phyloP scores from a whole-genome alignment of 148 eudicot species.

The Chenopodium berlandieri region DNA sequence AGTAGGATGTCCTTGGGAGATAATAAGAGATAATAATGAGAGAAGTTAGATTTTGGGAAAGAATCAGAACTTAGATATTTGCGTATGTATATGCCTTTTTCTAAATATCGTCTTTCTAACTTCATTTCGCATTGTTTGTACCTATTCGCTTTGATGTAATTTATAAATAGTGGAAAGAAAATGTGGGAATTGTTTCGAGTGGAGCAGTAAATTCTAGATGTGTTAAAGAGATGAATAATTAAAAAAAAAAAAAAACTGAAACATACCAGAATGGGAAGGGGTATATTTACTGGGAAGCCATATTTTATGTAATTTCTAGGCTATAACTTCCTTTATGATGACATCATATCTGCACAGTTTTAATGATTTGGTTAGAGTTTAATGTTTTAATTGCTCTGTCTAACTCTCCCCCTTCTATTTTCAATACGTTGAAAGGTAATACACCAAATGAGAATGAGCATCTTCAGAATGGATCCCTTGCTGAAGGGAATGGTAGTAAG shows the following conservation, averaged over 20 bases:
- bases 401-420: not conserved
- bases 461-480: conserved; percentile 41
- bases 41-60: not conserved
- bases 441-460: conserved; percentile 26
- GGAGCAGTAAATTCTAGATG: not conserved
- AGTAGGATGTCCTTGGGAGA: not conserved
- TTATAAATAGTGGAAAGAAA: not conserved
- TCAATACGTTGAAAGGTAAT: conserved; percentile 41
- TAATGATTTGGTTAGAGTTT: not conserved
- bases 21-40: not conserved
- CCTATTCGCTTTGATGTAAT: not conserved
- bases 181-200: not conserved
- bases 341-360: not conserved
- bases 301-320: not conserved
- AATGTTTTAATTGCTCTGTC: not conserved
- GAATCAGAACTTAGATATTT: not conserved
- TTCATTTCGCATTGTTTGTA: not conserved
- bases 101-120: not conserved
- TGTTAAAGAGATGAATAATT: not conserved
- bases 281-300: not conserved
- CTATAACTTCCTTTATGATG: not conserved
- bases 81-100: not conserved
- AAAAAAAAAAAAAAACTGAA: not conserved
- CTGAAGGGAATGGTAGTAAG: conserved; percentile 52
- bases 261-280: not conserved